Evolutionary conservation across 177 flowering plant genomes (phyloP).

Genomic region (Telopea speciosissima): DNA sequence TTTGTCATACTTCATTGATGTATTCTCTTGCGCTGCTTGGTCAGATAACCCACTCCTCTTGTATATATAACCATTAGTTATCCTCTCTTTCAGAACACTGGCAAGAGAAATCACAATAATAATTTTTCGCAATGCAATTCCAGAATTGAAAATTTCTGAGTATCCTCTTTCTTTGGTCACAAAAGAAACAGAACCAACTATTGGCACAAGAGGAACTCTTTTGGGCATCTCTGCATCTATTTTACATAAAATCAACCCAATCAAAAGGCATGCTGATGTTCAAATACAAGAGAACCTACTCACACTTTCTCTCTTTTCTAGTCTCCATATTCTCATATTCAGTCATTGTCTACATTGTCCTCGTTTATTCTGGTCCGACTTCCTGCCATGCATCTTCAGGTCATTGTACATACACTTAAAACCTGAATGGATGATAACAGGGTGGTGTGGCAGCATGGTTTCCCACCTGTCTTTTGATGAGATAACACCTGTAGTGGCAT

Average conservation of each 20-base stretch:
- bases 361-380: conserved; percentile 3
- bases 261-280: neutral
- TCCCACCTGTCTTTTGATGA: conserved; percentile 8
- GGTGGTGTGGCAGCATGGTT: neutral
- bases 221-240: conserved; percentile 19
- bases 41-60: too few species aligned
- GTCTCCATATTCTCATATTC: conserved; percentile 7
- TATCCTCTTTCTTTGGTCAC: neutral
- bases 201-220: conserved; percentile 16
- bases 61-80: too few species aligned
- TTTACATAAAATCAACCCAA: conserved; percentile 18
- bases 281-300: conserved; percentile 15
- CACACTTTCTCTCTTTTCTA: neutral
- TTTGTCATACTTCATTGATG: too few species aligned
- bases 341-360: conserved; percentile 5
- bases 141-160: too few species aligned
- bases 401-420: conserved; percentile 22
- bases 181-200: conserved; percentile 7
- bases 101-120: too few species aligned
- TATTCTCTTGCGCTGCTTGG: too few species aligned
- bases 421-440: conserved; percentile 13
- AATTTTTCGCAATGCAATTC: too few species aligned
- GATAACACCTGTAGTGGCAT: neutral
- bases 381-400: conserved; percentile 18
- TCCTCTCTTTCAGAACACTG: too few species aligned